phyloP scores from a whole-genome alignment of 176 grass and related monocot species.

The Carex parvula region DNA sequence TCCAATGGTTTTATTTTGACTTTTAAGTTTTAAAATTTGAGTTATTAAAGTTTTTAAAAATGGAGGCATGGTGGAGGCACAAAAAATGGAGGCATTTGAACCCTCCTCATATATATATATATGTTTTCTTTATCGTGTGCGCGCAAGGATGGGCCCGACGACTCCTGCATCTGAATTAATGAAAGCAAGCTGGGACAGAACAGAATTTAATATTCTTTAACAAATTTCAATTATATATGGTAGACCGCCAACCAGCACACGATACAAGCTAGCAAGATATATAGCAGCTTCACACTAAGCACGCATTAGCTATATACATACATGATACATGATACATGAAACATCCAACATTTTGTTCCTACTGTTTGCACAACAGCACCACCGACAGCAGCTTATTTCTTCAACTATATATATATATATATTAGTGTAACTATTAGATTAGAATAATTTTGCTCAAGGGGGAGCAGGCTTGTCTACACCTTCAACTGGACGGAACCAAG shows the following conservation, averaged over 20 bases:
- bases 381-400: constrained; percentile 11
- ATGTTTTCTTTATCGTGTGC: not conserved
- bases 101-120: no score
- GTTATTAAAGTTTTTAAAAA: no score
- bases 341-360: not conserved
- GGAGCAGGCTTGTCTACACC: constrained; percentile 12
- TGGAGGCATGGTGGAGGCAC: no score
- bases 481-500: constrained; percentile 6
- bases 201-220: not conserved
- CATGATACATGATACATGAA: not conserved
- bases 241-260: not conserved
- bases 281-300: not conserved
- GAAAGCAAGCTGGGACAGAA: not conserved
- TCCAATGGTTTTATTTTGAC: no score
- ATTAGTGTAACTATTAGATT: not conserved
- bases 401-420: not conserved
- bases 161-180: not conserved
- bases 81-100: no score
- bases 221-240: not conserved
- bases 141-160: not conserved
- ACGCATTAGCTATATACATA: not conserved
- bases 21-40: no score
- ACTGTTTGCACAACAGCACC: not conserved
- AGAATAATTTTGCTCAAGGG: not conserved
- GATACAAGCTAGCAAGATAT: not conserved